phyloP scores from a whole-genome alignment of 192 early-diverging fungal genomes.

The Mortierella antarctica region DNA sequence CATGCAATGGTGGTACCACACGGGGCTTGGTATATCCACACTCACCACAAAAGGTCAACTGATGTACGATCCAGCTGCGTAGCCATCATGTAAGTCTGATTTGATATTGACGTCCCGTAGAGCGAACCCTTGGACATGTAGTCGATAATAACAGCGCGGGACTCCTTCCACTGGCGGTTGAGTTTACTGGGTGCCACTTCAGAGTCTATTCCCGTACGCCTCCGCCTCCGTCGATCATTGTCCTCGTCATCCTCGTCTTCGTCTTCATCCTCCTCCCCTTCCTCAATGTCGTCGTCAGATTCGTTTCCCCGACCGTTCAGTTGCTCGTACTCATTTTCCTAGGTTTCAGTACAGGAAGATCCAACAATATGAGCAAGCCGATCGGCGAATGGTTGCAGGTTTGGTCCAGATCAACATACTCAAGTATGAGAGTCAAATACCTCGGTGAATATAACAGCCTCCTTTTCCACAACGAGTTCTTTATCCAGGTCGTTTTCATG shows the following conservation, averaged over 20 bases:
- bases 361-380: not conserved
- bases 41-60: slow-evolving; percentile 82
- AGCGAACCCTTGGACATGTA: slow-evolving; percentile 82
- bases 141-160: slow-evolving; percentile 67
- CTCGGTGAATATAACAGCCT: slow-evolving; percentile 76
- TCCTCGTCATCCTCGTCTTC: slow-evolving; percentile 34
- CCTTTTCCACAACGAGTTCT: slow-evolving; percentile 68
- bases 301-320: slow-evolving; percentile 34
- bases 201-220: slow-evolving; percentile 45
- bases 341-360: slow-evolving; percentile 4
- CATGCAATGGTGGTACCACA: too few relatives aligned
- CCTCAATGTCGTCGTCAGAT: slow-evolving; percentile 48
- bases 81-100: slow-evolving; percentile 78
- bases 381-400: not conserved
- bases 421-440: slow-evolving; percentile 42
- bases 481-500: slow-evolving; percentile 88
- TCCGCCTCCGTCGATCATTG: slow-evolving; percentile 56
- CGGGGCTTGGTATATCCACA: too few relatives aligned
- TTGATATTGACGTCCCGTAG: slow-evolving; percentile 78
- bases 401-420: not conserved
- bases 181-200: slow-evolving; percentile 47
- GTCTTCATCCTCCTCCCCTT: slow-evolving; percentile 46
- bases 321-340: slow-evolving; percentile 55
- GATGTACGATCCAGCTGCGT: slow-evolving; percentile 77
- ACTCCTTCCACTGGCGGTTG: slow-evolving; percentile 49